Conservation (phyloP, 306 rosid species). For the Vigna reflexopilosa region DNA sequence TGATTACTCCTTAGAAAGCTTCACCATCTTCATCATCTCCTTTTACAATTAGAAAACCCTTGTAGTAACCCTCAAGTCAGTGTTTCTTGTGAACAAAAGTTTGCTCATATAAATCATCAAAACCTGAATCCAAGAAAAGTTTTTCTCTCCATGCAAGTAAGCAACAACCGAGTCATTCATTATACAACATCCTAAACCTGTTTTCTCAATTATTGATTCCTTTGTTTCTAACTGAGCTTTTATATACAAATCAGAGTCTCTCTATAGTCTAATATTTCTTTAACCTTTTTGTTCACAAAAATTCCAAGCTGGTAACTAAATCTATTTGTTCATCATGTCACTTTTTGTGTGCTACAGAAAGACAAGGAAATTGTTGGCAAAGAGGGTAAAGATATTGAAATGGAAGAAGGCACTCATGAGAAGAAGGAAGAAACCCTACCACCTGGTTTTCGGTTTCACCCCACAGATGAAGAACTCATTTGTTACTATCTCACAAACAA, state of each 20-base stretch:
- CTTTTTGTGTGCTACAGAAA: constrained; percentile 34
- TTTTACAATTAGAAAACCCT: not conserved
- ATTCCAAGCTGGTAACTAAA: too few species aligned
- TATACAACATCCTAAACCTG: not conserved
- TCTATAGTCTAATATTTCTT: constrained; percentile 21
- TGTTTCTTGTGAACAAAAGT: constrained; percentile 42
- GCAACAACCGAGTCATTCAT: constrained; percentile 20
- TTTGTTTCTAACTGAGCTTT: not conserved
- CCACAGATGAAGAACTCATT: constrained; percentile 89
- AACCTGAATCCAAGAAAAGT: constrained; percentile 45
- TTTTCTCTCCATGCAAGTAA: constrained; percentile 67
- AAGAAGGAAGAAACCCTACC: constrained; percentile 66
- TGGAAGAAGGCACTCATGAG: not conserved
- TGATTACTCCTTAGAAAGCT: constrained; percentile 44
- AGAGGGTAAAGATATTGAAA: constrained; percentile 30
- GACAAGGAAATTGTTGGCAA: constrained; percentile 46
- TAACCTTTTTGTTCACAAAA: not conserved
- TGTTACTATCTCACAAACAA: constrained; percentile 79
- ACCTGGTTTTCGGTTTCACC: constrained; percentile 58
- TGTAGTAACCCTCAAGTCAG: constrained; percentile 54
- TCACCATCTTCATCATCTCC: not conserved
- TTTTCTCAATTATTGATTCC: constrained; percentile 11
- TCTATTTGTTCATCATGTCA: constrained; percentile 18
- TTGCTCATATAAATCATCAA: constrained; percentile 48
- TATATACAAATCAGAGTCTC: not conserved